phyloP scores from a whole-genome alignment of 2,329 filamentous ascomycete genomes.

The Stachybotrys chlorohalonatus region DNA sequence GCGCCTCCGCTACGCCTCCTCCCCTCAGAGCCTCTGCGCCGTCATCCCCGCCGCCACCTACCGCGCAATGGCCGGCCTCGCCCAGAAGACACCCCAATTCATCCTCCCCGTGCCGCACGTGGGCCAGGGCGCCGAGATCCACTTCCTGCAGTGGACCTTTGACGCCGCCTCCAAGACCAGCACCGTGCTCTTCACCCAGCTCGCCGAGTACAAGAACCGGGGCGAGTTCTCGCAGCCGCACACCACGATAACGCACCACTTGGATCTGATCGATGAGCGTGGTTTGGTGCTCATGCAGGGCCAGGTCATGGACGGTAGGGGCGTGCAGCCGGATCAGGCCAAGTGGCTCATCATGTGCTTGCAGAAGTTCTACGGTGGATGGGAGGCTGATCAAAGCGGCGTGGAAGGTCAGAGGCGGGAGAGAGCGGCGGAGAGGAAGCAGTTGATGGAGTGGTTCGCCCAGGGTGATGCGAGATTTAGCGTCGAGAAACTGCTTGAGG shows the following conservation, averaged over 20 bases:
- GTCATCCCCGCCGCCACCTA: conserved; percentile 69
- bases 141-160: conserved; percentile 95
- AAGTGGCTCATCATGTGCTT: conserved; percentile 86
- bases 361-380: conserved; percentile 82
- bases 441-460: conserved; percentile 73
- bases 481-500: conserved; percentile 77
- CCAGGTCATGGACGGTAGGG: conserved; percentile 63
- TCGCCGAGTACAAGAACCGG: conserved; percentile 85
- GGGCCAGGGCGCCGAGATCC: conserved; percentile 71
- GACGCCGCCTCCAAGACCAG: conserved; percentile 55
- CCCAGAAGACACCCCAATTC: conserved; percentile 74
- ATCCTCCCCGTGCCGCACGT: conserved; percentile 74
- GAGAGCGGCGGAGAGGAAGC: conserved; percentile 53
- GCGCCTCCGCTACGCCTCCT: conserved; percentile 74
- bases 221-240: conserved; percentile 88
- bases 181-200: conserved; percentile 84
- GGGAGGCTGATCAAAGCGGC: conserved; percentile 35
- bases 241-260: conserved; percentile 87
- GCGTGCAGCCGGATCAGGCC: conserved; percentile 72
- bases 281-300: conserved; percentile 83
- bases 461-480: conserved; percentile 70
- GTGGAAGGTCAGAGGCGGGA: conserved; percentile 34
- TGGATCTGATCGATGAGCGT: conserved; percentile 66
- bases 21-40: conserved; percentile 72
- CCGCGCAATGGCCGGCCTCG: conserved; percentile 58